Conservation (phyloP, 345 rosid species). For the Syzygium grande region DNA sequence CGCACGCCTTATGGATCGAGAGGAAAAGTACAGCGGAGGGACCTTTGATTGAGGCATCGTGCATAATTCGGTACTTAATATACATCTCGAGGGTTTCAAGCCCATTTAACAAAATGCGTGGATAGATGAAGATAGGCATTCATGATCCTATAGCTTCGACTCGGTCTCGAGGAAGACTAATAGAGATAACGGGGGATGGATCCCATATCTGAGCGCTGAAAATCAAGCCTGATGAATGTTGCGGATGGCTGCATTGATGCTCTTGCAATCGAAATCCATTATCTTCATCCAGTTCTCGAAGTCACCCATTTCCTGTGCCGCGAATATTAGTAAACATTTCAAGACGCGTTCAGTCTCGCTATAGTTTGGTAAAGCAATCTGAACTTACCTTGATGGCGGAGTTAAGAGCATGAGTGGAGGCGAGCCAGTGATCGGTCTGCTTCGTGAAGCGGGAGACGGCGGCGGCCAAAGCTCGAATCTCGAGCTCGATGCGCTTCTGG, state of each 20-base stretch:
- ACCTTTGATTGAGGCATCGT: too few species aligned
- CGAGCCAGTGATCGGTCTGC: conserved; percentile 85
- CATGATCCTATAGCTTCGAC: neutral
- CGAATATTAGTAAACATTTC: neutral
- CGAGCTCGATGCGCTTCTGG: conserved; percentile 76
- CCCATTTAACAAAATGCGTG: neutral
- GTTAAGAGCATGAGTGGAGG: conserved; percentile 64
- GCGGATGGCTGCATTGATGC: conserved; percentile 65
- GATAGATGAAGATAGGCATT: too few species aligned
- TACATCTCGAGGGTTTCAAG: neutral
- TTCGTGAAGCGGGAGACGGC: conserved; percentile 54
- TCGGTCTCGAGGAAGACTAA: neutral
- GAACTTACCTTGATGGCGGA: conserved; percentile 58
- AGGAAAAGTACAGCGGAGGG: neutral
- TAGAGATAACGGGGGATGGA: neutral
- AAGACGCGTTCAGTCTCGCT: neutral
- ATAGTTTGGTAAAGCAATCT: neutral
- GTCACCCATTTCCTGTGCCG: conserved; percentile 76
- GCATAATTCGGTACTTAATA: neutral
- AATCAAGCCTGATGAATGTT: conserved; percentile 50
- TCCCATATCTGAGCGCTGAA: neutral
- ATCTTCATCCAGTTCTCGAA: conserved; percentile 97
- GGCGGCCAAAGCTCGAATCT: conserved; percentile 23
- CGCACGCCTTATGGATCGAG: neutral
- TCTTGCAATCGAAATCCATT: conserved; percentile 84